A percentile compares a stretch with the other conserved stretches of the same genome.
Evolutionary conservation across 164 flowering plant species (phyloP).

Genomic region (Magnolia kwangsiensis): DNA sequence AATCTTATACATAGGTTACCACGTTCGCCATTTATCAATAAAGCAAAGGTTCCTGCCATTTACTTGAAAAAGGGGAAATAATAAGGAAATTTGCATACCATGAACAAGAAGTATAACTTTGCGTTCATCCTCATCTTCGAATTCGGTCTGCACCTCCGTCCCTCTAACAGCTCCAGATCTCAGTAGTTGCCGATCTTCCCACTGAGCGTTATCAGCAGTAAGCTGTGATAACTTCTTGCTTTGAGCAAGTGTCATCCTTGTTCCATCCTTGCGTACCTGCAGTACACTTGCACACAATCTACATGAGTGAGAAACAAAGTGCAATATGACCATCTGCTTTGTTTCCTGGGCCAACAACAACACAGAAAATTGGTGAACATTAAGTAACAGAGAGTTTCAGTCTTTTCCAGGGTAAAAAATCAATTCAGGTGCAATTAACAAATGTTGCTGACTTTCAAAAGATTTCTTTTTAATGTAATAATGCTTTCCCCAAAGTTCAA

Average conservation of each 20-base stretch:
- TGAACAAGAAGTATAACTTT: constrained; percentile 95
- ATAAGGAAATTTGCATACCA: constrained; percentile 40
- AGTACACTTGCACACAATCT: background rate
- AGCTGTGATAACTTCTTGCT: constrained; percentile 86
- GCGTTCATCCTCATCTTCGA: constrained; percentile 93
- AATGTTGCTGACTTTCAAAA: too few species aligned
- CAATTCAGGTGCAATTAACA: too few species aligned
- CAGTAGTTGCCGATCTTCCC: constrained; percentile 94
- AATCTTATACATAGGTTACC: too few species aligned
- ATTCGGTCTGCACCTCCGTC: constrained; percentile 93
- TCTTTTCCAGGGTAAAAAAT: too few species aligned
- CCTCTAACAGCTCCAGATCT: constrained; percentile 98
- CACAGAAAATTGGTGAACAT: too few species aligned
- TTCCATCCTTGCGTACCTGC: constrained; percentile 86
- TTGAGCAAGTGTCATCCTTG: constrained; percentile 85
- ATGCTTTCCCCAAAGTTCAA: too few species aligned
- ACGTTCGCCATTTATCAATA: too few species aligned
- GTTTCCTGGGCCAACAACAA: background rate
- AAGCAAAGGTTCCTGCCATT: background rate
- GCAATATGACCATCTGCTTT: background rate
- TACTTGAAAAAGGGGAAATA: too few species aligned
- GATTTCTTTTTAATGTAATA: too few species aligned
- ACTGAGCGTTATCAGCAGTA: constrained; percentile 92
- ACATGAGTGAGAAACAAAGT: background rate
- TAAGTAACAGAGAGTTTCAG: too few species aligned